Evolutionary conservation across 129 eudicot species (phyloP).

Genomic region (Arctium lappa): DNA sequence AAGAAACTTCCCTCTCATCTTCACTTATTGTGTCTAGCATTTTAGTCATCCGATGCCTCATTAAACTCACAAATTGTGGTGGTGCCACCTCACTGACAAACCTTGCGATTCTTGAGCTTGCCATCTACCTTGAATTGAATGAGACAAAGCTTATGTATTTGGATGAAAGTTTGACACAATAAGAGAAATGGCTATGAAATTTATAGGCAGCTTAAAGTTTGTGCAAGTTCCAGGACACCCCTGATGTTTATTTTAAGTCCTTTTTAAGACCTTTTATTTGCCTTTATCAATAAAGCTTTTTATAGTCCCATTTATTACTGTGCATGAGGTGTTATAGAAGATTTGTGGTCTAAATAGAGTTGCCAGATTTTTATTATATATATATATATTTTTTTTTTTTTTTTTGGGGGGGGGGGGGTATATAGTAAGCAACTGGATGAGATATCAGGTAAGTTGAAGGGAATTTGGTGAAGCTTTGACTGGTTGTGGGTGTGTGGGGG

Average conservation of each 20-base stretch:
- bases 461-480: too few species aligned
- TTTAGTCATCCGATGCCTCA: conserved; percentile 38
- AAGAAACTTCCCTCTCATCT: conserved; percentile 44
- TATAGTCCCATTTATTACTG: neutral
- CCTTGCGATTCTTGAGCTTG: conserved; percentile 48
- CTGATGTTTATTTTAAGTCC: neutral
- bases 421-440: too few species aligned
- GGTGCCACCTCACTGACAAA: conserved; percentile 60
- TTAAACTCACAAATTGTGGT: conserved; percentile 42
- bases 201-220: conserved; percentile 37
- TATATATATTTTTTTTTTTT: too few species aligned
- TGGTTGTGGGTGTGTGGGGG: too few species aligned
- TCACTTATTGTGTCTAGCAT: conserved; percentile 56
- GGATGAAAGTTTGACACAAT: conserved; percentile 12
- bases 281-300: neutral
- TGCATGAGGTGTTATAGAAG: neutral
- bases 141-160: neutral
- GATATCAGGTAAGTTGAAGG: too few species aligned
- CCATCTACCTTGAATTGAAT: conserved; percentile 25
- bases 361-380: neutral
- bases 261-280: conserved; percentile 2
- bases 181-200: conserved; percentile 6
- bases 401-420: too few species aligned
- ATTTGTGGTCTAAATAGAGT: neutral
- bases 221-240: conserved; percentile 8